phyloP scores from a whole-genome alignment of 441 rosid genomes.

The Mallotus japonicus region DNA sequence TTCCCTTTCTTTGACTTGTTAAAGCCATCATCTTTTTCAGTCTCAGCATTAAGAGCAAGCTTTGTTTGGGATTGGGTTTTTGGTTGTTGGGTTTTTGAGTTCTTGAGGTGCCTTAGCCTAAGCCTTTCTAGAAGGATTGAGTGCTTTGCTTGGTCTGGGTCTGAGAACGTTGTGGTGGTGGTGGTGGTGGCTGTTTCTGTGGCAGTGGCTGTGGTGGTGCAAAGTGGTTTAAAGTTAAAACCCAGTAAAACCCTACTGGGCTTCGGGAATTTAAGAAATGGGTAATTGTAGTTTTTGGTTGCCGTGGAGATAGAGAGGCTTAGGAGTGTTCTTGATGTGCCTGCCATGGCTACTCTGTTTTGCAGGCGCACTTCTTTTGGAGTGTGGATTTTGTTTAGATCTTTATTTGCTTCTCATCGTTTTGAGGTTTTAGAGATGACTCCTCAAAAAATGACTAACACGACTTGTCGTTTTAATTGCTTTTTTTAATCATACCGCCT shows the following conservation, averaged over 20 bases:
- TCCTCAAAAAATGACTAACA: neutral
- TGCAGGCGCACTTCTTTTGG: neutral
- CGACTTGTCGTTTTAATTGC: no score
- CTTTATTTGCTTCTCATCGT: neutral
- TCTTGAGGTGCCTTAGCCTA: constrained; percentile 65
- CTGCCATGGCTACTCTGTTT: constrained; percentile 42
- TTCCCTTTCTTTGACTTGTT: constrained; percentile 40
- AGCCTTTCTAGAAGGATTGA: constrained; percentile 77
- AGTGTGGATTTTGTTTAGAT: no score
- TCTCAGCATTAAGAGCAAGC: constrained; percentile 24
- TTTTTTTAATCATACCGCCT: no score
- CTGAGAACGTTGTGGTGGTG: constrained; percentile 17
- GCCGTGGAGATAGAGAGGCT: constrained; percentile 40
- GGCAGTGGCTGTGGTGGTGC: constrained; percentile 19
- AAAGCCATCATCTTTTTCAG: constrained; percentile 19
- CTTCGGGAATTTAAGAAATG: constrained; percentile 50
- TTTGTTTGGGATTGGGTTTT: constrained; percentile 21
- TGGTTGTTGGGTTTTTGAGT: constrained; percentile 36
- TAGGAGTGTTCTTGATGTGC: constrained; percentile 55
- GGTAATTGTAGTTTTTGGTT: constrained; percentile 30
- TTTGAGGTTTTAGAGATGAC: neutral
- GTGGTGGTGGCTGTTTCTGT: neutral
- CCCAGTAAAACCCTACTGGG: constrained; percentile 46
- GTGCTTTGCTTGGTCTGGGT: constrained; percentile 59
- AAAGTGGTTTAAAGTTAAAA: constrained; percentile 36